phyloP scores from a whole-genome alignment of 805 yeast species.

The Candida gorgasii region DNA sequence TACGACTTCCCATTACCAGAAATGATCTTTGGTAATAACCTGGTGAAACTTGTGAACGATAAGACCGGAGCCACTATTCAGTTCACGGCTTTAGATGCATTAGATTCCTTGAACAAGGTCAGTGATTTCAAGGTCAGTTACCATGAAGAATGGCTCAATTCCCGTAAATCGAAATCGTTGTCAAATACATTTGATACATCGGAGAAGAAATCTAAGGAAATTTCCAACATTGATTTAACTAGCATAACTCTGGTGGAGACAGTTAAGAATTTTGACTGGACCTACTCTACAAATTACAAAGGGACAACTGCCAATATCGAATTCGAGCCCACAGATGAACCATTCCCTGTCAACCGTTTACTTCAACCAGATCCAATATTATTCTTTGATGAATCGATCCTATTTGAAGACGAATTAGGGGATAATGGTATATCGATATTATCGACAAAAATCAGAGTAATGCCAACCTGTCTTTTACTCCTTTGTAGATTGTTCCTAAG shows the following conservation, averaged over 20 bases:
- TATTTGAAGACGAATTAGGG: constrained; percentile 94
- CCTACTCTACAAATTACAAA: constrained; percentile 77
- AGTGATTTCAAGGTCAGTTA: constrained; percentile 66
- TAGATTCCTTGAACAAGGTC: constrained; percentile 36
- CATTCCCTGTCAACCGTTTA: constrained; percentile 71
- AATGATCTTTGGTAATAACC: constrained; percentile 92
- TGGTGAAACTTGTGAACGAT: constrained; percentile 51
- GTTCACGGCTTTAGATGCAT: constrained; percentile 79
- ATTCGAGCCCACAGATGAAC: constrained; percentile 22
- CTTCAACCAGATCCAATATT: constrained; percentile 79
- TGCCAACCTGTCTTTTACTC: constrained; percentile 76
- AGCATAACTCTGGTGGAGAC: constrained; percentile 53
- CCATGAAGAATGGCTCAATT: constrained; percentile 75
- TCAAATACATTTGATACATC: constrained; percentile 21
- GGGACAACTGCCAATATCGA: constrained; percentile 49
- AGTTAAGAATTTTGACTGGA: constrained; percentile 93
- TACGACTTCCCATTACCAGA: constrained; percentile 88
- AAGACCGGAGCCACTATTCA: constrained; percentile 46
- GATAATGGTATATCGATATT: constrained; percentile 90
- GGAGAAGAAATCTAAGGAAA: constrained; percentile 28
- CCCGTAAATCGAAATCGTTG: constrained; percentile 29
- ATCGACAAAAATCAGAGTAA: constrained; percentile 80
- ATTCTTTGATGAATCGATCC: constrained; percentile 83
- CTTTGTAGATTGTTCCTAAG: constrained; percentile 79
- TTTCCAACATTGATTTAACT: constrained; percentile 29